These are phyloP conservation scores for Sporobolomyces roseus DNA, from an alignment of 768 basidiomycete genomes.

Conservation along the genomic window DNA sequence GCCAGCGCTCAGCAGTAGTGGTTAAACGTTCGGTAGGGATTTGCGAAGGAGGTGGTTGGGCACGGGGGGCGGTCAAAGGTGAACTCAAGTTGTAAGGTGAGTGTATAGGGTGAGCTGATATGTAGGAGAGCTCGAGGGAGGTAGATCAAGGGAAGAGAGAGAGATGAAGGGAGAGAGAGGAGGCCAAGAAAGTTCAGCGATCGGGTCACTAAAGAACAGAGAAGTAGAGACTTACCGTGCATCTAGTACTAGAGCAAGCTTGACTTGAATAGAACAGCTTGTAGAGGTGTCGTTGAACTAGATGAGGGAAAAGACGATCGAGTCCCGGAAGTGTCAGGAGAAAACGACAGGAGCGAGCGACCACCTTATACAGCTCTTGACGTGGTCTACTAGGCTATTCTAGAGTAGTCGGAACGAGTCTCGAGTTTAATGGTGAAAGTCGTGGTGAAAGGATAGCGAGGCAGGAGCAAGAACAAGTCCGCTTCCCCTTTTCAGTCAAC, in stretches of 20 bases:
- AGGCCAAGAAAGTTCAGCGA: conserved; percentile 5
- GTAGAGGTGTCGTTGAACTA: background rate
- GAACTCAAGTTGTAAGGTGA: conserved; percentile 25
- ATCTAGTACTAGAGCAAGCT: too few species aligned
- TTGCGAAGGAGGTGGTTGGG: conserved; percentile 29
- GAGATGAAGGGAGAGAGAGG: background rate
- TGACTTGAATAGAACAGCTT: too few species aligned
- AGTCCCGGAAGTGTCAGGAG: too few species aligned
- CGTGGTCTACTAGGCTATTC: too few species aligned
- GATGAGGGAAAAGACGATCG: background rate
- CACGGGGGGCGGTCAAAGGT: conserved; percentile 25
- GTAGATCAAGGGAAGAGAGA: too few species aligned
- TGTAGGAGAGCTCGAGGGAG: background rate
- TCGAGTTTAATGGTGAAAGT: too few species aligned
- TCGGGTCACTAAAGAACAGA: background rate
- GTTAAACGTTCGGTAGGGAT: conserved; percentile 38
- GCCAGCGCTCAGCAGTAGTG: conserved; percentile 19
- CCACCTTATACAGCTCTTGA: too few species aligned
- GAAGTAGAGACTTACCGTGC: conserved; percentile 4
- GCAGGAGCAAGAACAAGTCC: too few species aligned
- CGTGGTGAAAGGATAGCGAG: too few species aligned
- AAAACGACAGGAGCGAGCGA: too few species aligned
- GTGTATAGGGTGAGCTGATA: conserved; percentile 13
- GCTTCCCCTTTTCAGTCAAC: too few species aligned
- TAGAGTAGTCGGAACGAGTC: too few species aligned